Evolutionary conservation across 371 early-diverging fungal genomes (phyloP).

Genomic region (Lichtheimia hyalospora): DNA sequence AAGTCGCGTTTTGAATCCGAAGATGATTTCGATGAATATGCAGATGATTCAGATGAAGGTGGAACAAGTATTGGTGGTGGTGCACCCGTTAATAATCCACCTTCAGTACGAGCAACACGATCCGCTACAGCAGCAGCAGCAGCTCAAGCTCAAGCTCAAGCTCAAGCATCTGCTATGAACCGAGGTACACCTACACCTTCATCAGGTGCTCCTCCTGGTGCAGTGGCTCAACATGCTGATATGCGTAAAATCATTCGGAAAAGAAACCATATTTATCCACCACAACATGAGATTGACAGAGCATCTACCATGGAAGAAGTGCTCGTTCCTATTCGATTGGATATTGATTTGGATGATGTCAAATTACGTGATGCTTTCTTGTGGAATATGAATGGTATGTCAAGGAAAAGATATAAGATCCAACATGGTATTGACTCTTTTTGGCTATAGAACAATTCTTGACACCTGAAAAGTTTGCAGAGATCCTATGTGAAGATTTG

Average conservation of each 20-base stretch:
- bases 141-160: conserved; percentile 3
- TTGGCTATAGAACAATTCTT: conserved; percentile 65
- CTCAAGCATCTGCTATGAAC: not conserved
- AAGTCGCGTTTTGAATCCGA: conserved; percentile 32
- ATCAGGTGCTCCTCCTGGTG: conserved; percentile 1
- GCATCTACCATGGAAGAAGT: conserved; percentile 63
- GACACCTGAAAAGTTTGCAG: conserved; percentile 92
- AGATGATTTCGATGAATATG: conserved; percentile 34
- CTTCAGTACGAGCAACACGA: too few species aligned
- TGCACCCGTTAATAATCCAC: too few species aligned
- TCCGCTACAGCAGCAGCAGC: conserved; percentile 16
- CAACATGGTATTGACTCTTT: not conserved
- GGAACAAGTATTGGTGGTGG: too few species aligned
- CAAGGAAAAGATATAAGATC: not conserved
- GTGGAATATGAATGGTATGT: conserved; percentile 80
- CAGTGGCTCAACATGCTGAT: not conserved
- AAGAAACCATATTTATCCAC: conserved; percentile 31
- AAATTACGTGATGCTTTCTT: conserved; percentile 76
- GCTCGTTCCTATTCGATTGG: conserved; percentile 79
- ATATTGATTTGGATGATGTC: conserved; percentile 78
- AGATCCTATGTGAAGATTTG: conserved; percentile 85
- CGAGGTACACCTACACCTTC: not conserved
- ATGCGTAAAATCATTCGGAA: conserved; percentile 31
- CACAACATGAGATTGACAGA: conserved; percentile 35
- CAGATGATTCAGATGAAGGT: conserved; percentile 35